These are phyloP conservation scores for Leccinum colubrinum DNA, from an alignment of 1,284 basidiomycete species.

Conservation along the genomic window DNA sequence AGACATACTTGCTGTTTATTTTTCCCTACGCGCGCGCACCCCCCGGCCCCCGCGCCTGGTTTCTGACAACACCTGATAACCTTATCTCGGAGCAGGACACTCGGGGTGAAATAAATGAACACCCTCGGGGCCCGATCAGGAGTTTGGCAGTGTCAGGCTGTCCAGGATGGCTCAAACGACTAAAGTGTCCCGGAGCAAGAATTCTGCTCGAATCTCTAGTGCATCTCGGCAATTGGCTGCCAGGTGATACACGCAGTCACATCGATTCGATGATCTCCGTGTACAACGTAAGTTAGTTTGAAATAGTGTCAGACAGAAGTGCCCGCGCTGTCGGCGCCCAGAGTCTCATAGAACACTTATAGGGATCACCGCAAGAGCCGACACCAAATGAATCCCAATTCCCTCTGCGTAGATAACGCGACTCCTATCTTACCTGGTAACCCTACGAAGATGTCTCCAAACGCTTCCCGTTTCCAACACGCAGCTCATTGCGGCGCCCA, in stretches of 20 bases:
- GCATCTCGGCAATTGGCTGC: neutral
- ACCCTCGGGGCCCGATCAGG: neutral
- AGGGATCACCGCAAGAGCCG: slow-evolving; percentile 15
- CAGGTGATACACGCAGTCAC: neutral
- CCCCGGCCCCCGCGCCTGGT: no score
- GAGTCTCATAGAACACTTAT: no score
- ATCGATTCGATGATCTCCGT: neutral
- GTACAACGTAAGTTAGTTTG: neutral
- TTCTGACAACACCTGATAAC: no score
- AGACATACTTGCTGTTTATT: no score
- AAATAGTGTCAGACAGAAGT: neutral
- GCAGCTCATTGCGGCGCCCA: slow-evolving; percentile 18
- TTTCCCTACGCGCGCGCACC: no score
- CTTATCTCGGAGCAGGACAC: neutral
- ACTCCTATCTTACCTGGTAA: slow-evolving; percentile 13
- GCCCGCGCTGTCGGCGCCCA: neutral
- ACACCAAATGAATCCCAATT: slow-evolving; percentile 14
- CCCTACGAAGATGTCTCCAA: slow-evolving; percentile 20
- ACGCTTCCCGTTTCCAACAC: slow-evolving; percentile 12
- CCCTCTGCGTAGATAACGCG: slow-evolving; percentile 13
- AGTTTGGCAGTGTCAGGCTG: neutral
- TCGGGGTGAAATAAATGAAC: neutral
- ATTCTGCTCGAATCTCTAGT: neutral
- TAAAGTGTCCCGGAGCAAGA: slow-evolving; percentile 1
- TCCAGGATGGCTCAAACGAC: slow-evolving; percentile 1